phyloP scores from a whole-genome alignment of 2,329 filamentous ascomycete species.

The Aspergillus quadrilineatus region DNA sequence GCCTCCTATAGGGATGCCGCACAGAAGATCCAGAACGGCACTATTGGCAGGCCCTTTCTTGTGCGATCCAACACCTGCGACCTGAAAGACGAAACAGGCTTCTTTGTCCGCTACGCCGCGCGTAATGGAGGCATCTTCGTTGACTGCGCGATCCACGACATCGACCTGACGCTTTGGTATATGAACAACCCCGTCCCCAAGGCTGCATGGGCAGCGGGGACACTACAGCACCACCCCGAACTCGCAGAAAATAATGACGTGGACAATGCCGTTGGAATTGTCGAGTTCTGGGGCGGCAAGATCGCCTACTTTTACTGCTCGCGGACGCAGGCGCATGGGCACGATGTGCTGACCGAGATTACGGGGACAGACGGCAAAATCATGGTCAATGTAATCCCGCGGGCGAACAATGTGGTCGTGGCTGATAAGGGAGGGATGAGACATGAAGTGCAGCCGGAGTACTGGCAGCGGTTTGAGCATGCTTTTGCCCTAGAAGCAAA shows the following conservation, averaged over 20 bases:
- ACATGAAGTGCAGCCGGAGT: slow-evolving; percentile 61
- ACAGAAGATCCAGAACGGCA: slow-evolving; percentile 52
- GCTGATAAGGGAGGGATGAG: slow-evolving; percentile 55
- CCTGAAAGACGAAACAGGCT: slow-evolving; percentile 62
- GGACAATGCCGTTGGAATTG: slow-evolving; percentile 63
- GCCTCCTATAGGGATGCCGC: slow-evolving; percentile 62
- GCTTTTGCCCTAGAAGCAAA: slow-evolving; percentile 65
- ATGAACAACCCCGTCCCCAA: slow-evolving; percentile 58
- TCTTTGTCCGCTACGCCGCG: slow-evolving; percentile 66
- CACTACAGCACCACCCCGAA: slow-evolving; percentile 59
- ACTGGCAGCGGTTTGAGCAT: slow-evolving; percentile 63
- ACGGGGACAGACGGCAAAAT: slow-evolving; percentile 67
- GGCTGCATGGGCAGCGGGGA: slow-evolving; percentile 55
- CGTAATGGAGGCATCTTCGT: slow-evolving; percentile 68
- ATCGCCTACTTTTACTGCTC: slow-evolving; percentile 64
- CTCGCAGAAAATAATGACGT: slow-evolving; percentile 58
- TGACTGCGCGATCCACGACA: slow-evolving; percentile 69
- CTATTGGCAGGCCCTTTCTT: slow-evolving; percentile 60
- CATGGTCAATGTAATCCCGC: slow-evolving; percentile 60
- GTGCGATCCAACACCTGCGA: slow-evolving; percentile 67
- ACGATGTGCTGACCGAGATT: slow-evolving; percentile 67
- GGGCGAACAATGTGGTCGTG: slow-evolving; percentile 54
- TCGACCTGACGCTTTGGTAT: slow-evolving; percentile 65
- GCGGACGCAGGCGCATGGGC: slow-evolving; percentile 67
- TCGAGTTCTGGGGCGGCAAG: slow-evolving; percentile 64